Base-by-base conservation (phyloP, 2,329 filamentous ascomycete genomes). In the Cordyceps militaris region DNA sequence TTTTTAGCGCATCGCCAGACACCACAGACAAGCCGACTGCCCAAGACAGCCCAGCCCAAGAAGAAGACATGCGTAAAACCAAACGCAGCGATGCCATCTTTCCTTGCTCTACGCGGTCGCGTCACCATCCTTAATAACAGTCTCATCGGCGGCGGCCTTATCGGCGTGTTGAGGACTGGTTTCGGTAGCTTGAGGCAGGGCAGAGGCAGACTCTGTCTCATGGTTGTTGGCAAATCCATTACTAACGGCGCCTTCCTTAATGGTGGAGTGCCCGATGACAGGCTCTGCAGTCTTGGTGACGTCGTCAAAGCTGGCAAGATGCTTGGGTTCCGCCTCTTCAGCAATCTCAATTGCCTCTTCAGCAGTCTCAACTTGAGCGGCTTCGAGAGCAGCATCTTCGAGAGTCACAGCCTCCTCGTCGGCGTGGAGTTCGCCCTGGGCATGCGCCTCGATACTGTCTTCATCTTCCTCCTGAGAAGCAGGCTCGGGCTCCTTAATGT, bases 321-420 rank as follows among this genome's bases (percentile, higher is more conserved):
- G 50, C 5, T 46, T 38, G 14, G 32, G n/a, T 6, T 59, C 57
- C n/a, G 43, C 55, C 14, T 53, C 58, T 24, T 60, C 46, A 14
- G 60, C 60, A 10, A 55, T 51, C 9, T 56, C 54, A 34, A 54
- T 46, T 4, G 32, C 30, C 34, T 61, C 61, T 47, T 62, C 47
- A 26, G 54, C 50, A 40, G 57, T 59, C 21, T 63, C 57, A 3
- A 59, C 47, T 40, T 63, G 56, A 3, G 51, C 50, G 19, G 61
- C 55, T 49, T 66, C 62, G 1, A 61, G 21, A 2, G 50, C 49
- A 16, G 60, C 26, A 9, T 61, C 58, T 23, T 63, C 36, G 6
- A 57, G 42, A 34, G 43, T 6, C 14, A 28, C 38, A 19, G 46
- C 28, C 19, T 54, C 55, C 19, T 34, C 40, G 13, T 57, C 34